Evolutionary conservation across 176 grass and related monocot genomes (phyloP), one percentile per base, ranked within the genome.

Genomic region (Rhynchospora tenuis): DNA sequence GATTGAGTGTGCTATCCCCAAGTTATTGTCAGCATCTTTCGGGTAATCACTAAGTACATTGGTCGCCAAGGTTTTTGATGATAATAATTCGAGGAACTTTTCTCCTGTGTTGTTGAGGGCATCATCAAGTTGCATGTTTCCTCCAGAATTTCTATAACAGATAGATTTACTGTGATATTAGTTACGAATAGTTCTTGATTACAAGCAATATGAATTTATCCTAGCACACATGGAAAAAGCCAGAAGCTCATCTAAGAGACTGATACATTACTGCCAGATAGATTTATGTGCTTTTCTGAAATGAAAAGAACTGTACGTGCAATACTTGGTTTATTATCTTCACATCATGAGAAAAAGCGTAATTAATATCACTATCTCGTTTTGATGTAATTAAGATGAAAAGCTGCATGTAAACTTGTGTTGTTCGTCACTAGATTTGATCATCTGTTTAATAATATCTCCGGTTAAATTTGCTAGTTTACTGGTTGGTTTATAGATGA

Each of bases 11-110:
- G 58, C 85, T 83, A 88, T 16, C 62, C 52, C 64, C 84, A 79
- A 61, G 54, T 88, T 61, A 64, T 82, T 86, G 85, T 90, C 90
- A 85, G 91, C 86, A 77, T 92, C 92, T 85, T 93, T 98, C 71
- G 92, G 86, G 86, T 94, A 98, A 73, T 98, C 92, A 81, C 81
- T 82, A 62, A 93, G 86, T 44, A 94, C 86, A 83, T 91, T 87
- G 44, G 87, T 71, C 20, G 84, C 77, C 4, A 93, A 64, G 17
- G 86, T 79, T 87, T 88, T 90, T 15, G 92, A 88, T 78, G 86
- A 91, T 38, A 93, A 78, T 58, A 90, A 85, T 59, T 94, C 89
- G 6, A 94, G 87, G 79, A 94, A 93, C 84, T 92, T 98, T 83
- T 93, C 92, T 69, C 87, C 88, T 54, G 86, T 74, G 63, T 85